phyloP scores from a whole-genome alignment of 352 stramenopile species.

The Aphanomyces stellatus region DNA sequence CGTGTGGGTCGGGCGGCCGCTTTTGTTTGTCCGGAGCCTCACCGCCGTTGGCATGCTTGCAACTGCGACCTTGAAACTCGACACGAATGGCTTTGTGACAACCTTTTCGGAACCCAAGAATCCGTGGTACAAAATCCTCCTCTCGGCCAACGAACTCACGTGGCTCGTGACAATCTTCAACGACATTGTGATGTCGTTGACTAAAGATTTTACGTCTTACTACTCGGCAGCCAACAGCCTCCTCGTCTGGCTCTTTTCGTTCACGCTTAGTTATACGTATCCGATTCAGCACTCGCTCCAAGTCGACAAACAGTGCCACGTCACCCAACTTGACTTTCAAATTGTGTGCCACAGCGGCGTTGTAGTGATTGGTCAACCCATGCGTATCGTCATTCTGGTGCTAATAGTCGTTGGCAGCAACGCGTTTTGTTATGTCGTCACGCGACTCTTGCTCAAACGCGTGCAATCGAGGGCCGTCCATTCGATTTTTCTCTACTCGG shows the following conservation, averaged over 20 bases:
- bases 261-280: neutral
- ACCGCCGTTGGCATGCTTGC: neutral
- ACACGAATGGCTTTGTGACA: neutral
- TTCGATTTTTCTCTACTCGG: neutral
- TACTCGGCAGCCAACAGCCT: neutral
- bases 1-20: slow-evolving; percentile 7
- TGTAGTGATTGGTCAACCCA: neutral
- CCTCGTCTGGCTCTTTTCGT: neutral
- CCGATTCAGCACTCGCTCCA: neutral
- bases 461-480: neutral
- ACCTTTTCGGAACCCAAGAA: neutral
- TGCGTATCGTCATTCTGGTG: neutral
- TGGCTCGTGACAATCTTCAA: slow-evolving; percentile 7
- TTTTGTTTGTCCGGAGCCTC: neutral
- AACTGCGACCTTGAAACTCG: neutral
- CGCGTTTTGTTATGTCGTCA: neutral
- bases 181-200: neutral
- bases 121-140: slow-evolving; percentile 6
- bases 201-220: neutral
- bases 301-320: neutral
- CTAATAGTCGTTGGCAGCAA: neutral
- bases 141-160: neutral
- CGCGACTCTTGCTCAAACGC: neutral
- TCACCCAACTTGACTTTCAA: neutral
- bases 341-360: neutral